Conservation (phyloP, 345 rosid species). For the Laguncularia racemosa region DNA sequence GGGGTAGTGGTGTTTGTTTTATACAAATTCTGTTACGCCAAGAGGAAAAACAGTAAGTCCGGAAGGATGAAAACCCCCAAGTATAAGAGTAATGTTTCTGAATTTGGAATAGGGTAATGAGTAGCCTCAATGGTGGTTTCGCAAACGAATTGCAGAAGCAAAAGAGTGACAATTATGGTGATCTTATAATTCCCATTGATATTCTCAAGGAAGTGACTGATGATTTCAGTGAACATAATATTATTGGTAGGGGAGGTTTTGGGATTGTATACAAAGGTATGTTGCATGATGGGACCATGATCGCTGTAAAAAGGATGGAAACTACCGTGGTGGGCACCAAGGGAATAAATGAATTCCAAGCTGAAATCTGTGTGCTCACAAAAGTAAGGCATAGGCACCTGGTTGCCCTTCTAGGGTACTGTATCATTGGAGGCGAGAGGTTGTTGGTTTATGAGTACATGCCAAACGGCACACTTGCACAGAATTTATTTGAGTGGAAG, state of each 20-base stretch:
- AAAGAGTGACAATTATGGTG: conserved; percentile 42
- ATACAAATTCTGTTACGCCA: conserved; percentile 31
- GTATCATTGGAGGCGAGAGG: conserved; percentile 74
- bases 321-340: conserved; percentile 43
- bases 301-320: conserved; percentile 90
- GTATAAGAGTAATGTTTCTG: background rate
- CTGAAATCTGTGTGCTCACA: conserved; percentile 77
- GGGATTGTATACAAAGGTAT: conserved; percentile 86
- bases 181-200: conserved; percentile 47
- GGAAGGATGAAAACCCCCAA: conserved; percentile 24
- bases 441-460: conserved; percentile 84
- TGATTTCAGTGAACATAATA: conserved; percentile 53
- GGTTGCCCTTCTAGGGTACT: conserved; percentile 79
- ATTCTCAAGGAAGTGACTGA: conserved; percentile 62
- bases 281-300: conserved; percentile 67
- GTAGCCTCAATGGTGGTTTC: conserved; percentile 11
- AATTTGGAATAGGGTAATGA: conserved; percentile 14
- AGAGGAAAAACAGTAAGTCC: conserved; percentile 24
- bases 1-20: conserved; percentile 35
- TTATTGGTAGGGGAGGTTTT: conserved; percentile 85
- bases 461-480: conserved; percentile 77
- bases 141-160: conserved; percentile 26
- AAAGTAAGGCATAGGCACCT: conserved; percentile 86
- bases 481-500: conserved; percentile 55
- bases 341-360: conserved; percentile 76